Conservation (phyloP, 768 basidiomycete genomes). For the Mycena venus region DNA sequence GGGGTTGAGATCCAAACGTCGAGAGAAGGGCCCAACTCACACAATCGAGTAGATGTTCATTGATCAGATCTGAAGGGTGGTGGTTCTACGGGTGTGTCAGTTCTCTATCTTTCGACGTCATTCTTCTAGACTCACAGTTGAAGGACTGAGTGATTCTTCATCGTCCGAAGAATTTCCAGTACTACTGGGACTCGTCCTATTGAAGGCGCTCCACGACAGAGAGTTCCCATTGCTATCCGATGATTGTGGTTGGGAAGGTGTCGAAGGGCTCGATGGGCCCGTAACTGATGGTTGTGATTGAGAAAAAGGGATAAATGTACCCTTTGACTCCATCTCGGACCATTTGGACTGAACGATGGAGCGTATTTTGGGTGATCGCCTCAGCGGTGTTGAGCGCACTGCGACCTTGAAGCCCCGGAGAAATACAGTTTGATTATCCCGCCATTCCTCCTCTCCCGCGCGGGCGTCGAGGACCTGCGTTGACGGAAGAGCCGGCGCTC, state of each 20-base stretch:
- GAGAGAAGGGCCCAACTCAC: background rate
- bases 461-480: background rate
- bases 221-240: too few relatives aligned
- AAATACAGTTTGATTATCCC: constrained; percentile 29
- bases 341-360: background rate
- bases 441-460: background rate
- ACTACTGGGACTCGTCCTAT: too few relatives aligned
- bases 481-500: background rate
- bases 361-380: background rate
- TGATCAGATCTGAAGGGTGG: background rate
- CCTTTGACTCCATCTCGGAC: too few relatives aligned
- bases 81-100: background rate
- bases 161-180: background rate
- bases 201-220: too few relatives aligned
- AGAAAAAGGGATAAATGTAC: background rate
- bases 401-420: constrained; percentile 32
- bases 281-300: too few relatives aligned
- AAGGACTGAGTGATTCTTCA: background rate
- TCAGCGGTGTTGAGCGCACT: background rate
- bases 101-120: background rate
- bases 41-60: background rate
- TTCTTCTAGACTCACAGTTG: background rate
- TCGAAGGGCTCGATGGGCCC: too few relatives aligned
- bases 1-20: background rate
- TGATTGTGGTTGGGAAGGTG: too few relatives aligned